These are phyloP conservation scores for Flammula alnicola DNA, from an alignment of 1,284 basidiomycete species.

Conservation along the genomic window DNA sequence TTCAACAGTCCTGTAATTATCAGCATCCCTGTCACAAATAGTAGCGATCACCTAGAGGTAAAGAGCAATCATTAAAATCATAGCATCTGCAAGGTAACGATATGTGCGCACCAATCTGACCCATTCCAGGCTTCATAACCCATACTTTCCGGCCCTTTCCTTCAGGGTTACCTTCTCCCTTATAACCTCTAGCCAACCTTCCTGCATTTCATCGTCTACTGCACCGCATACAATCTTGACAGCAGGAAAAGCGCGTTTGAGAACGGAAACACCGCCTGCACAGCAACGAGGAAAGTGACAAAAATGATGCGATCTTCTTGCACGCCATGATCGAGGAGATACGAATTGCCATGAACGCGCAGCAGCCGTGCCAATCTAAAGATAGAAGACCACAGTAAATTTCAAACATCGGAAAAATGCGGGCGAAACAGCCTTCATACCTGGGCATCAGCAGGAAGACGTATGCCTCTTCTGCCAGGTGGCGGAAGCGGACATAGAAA, in stretches of 20 bases:
- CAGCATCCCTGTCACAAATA: constrained; percentile 46
- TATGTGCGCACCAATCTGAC: constrained; percentile 68
- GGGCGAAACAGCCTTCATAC: constrained; percentile 38
- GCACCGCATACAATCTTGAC: constrained; percentile 85
- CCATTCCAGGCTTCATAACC: constrained; percentile 82
- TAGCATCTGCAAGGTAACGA: background rate
- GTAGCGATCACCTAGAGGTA: constrained; percentile 44
- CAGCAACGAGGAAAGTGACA: constrained; percentile 87
- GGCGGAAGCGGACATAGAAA: constrained; percentile 64
- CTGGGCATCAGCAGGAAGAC: constrained; percentile 92
- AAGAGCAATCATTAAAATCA: background rate
- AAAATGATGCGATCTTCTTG: constrained; percentile 84
- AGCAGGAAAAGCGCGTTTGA: constrained; percentile 82
- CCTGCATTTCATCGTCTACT: constrained; percentile 75
- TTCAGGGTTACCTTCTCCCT: constrained; percentile 46
- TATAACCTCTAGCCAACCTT: constrained; percentile 69
- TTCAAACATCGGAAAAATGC: too few species aligned
- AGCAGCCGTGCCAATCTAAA: constrained; percentile 91
- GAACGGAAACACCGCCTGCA: constrained; percentile 77
- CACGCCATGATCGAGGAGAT: constrained; percentile 96
- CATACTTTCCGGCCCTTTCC: constrained; percentile 65
- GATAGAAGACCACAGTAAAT: background rate
- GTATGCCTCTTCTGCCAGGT: constrained; percentile 71
- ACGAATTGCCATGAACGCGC: constrained; percentile 98
- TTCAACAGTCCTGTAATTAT: too few species aligned